A percentile compares a stretch with the other conserved stretches of the same genome.
These are phyloP conservation scores for Elaphomyces granulatus DNA, from an alignment of 495 filamentous ascomycete species.

Conservation along the genomic window DNA sequence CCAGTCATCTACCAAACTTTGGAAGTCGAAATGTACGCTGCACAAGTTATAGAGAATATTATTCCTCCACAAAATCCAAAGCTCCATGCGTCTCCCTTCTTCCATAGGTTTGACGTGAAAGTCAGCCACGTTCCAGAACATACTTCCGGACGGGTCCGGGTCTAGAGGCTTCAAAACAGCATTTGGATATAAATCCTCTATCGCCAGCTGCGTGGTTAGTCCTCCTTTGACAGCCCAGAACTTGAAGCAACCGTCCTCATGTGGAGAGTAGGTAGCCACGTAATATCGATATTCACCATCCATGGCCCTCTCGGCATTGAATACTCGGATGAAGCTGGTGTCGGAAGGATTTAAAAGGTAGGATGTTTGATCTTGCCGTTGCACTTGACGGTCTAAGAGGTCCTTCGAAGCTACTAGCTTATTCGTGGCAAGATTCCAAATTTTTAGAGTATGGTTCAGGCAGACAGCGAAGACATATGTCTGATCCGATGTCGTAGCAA, in stretches of 20 bases:
- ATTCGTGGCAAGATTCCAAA: slow-evolving; percentile 69
- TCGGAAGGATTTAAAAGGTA: slow-evolving; percentile 67
- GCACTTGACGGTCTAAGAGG: slow-evolving; percentile 43
- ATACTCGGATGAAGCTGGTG: slow-evolving; percentile 55
- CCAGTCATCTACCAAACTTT: slow-evolving; percentile 43
- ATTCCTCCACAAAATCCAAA: slow-evolving; percentile 85
- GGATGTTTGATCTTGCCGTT: slow-evolving; percentile 36
- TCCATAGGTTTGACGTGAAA: slow-evolving; percentile 50
- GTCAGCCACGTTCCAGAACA: slow-evolving; percentile 77
- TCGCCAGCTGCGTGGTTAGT: slow-evolving; percentile 42
- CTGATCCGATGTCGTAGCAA: slow-evolving; percentile 47
- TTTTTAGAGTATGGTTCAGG: slow-evolving; percentile 70
- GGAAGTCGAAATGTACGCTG: slow-evolving; percentile 42
- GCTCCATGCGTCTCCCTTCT: slow-evolving; percentile 40
- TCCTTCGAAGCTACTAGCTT: slow-evolving; percentile 58
- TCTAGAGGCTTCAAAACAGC: slow-evolving; percentile 48
- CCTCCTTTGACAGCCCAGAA: slow-evolving; percentile 71
- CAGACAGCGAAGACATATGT: slow-evolving; percentile 71
- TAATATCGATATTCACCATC: slow-evolving; percentile 51
- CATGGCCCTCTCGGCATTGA: slow-evolving; percentile 39
- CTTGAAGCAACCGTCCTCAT: slow-evolving; percentile 82
- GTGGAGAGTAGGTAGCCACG: slow-evolving; percentile 72
- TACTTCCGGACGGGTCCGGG: slow-evolving; percentile 52
- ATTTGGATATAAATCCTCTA: slow-evolving; percentile 56
- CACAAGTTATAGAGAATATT: slow-evolving; percentile 65